Base-by-base conservation (phyloP, 2,329 filamentous ascomycete species). In the Herpotrichia juniperi region DNA sequence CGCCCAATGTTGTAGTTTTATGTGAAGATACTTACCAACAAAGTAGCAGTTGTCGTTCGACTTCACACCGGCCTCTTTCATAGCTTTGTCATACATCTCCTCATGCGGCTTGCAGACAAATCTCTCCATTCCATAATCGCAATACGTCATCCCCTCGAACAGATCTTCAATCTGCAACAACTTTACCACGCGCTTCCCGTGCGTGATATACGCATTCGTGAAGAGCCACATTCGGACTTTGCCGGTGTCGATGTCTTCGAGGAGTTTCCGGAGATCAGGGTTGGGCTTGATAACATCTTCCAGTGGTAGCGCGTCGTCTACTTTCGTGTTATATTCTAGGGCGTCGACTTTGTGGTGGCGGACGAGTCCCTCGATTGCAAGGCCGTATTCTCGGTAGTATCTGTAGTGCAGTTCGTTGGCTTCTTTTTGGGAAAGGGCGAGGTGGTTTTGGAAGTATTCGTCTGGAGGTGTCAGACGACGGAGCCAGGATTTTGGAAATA, bases 301-400 rank as follows among this genome's bases (percentile, higher is more conserved):
- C 3, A 99, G 82, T 0, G 94, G 93, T 19, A 99, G 78, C 2
- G 94, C 94, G 72, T 99, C 94, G 69, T 99, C 94, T 11, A 99
- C 94, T 75, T 96, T 88, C 59, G 84, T 78, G 73, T 99, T 99
- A 79, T 97, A 99, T 49, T 96, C 92, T 4, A 99, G 81, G 1
- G 94, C 90, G 67, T 97, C 91, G 64, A 99, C 96, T 74, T 96
- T 87, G 78, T 99, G 94, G 75, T 97, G 90, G 9, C 91, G 87
- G 31, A 96, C 91, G 1, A 99, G 83, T 1, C 94, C 94, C 77
- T 97, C 92, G 58, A 99, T 96, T 25, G 94, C 94, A n/a, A 99
- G 85, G 25, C 96, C 94, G 72, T 99, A 99, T 73, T 90, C 92
- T 67, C 87, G 88, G 79, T 97, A 99, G 79, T 99, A 99, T 64